Conservation (phyloP, 768 basidiomycete species). For the Chalciporus sphaerocephalus region DNA sequence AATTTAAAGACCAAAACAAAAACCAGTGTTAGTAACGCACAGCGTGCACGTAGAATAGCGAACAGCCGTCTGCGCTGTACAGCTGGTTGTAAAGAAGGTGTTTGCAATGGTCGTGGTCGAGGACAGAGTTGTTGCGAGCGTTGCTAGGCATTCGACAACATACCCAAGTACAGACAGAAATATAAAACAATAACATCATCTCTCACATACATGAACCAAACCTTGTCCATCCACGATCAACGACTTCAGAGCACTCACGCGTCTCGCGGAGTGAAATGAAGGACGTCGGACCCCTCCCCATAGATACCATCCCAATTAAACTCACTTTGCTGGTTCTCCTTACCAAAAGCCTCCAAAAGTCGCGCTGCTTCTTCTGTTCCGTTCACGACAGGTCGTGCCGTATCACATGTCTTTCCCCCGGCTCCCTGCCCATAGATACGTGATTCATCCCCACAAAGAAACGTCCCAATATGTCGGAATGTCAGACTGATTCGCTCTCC, state of each 20-base stretch:
- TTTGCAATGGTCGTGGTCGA: neutral
- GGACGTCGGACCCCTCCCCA: slow-evolving; percentile 65
- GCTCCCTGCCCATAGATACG: slow-evolving; percentile 75
- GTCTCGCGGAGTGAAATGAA: slow-evolving; percentile 44
- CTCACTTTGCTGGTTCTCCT: slow-evolving; percentile 64
- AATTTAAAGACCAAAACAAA: neutral
- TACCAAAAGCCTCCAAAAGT: slow-evolving; percentile 63
- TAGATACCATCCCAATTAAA: slow-evolving; percentile 70
- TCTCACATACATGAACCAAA: slow-evolving; percentile 19
- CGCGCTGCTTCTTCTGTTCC: slow-evolving; percentile 45
- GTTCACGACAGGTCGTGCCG: slow-evolving; percentile 50
- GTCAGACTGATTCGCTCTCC: slow-evolving; percentile 77
- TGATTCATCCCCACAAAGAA: slow-evolving; percentile 47
- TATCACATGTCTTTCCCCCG: slow-evolving; percentile 52
- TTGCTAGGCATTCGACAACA: slow-evolving; percentile 25
- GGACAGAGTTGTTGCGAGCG: slow-evolving; percentile 9
- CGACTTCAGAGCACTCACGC: slow-evolving; percentile 10
- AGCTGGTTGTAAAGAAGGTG: neutral
- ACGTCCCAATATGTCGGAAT: slow-evolving; percentile 76
- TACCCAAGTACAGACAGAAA: slow-evolving; percentile 4
- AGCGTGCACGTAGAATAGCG: neutral
- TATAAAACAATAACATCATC: slow-evolving; percentile 22
- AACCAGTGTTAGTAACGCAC: slow-evolving; percentile 11
- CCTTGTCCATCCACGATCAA: slow-evolving; percentile 3
- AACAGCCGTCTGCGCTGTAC: slow-evolving; percentile 14